A percentile compares a stretch with the other conserved stretches of the same genome.
Evolutionary conservation across 805 yeast species (phyloP).

Genomic region (Gaillardinia entomophila): DNA sequence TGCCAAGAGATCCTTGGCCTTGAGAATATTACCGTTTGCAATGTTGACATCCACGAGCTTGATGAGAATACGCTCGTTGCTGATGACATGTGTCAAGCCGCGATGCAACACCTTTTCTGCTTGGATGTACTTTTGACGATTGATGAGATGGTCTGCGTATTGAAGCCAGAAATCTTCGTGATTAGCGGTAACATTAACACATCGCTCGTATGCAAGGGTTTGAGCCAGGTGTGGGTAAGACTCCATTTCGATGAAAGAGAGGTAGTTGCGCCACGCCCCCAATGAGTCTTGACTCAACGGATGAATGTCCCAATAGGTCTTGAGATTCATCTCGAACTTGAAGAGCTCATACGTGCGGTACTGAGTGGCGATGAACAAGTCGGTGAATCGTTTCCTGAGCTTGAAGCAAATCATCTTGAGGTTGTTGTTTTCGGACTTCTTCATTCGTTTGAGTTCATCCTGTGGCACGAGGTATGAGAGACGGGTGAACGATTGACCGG

Average conservation of each 20-base stretch:
- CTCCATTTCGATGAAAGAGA: slow-evolving; percentile 45
- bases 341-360: slow-evolving; percentile 45
- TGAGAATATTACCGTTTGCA: slow-evolving; percentile 23
- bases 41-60: slow-evolving; percentile 42
- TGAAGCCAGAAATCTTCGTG: slow-evolving; percentile 47
- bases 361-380: slow-evolving; percentile 52
- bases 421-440: slow-evolving; percentile 9
- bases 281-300: slow-evolving; percentile 40
- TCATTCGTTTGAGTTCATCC: slow-evolving; percentile 8
- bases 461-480: slow-evolving; percentile 13
- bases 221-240: slow-evolving; percentile 12
- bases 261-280: slow-evolving; percentile 53
- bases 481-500: slow-evolving; percentile 4
- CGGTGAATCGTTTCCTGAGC: slow-evolving; percentile 44
- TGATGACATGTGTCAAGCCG: slow-evolving; percentile 22
- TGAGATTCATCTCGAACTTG: slow-evolving; percentile 41
- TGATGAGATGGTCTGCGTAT: slow-evolving; percentile 38
- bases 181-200: slow-evolving; percentile 39
- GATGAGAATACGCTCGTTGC: slow-evolving; percentile 25
- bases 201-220: slow-evolving; percentile 40
- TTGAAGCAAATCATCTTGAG: slow-evolving; percentile 25
- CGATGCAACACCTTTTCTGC: slow-evolving; percentile 36
- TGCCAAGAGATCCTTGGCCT: slow-evolving; percentile 32
- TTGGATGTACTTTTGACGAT: slow-evolving; percentile 14
- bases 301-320: slow-evolving; percentile 33